A percentile compares a stretch with the other conserved stretches of the same genome.
phyloP scores from a whole-genome alignment of 2,329 filamentous ascomycete genomes.

The Nigrospora oryzae region DNA sequence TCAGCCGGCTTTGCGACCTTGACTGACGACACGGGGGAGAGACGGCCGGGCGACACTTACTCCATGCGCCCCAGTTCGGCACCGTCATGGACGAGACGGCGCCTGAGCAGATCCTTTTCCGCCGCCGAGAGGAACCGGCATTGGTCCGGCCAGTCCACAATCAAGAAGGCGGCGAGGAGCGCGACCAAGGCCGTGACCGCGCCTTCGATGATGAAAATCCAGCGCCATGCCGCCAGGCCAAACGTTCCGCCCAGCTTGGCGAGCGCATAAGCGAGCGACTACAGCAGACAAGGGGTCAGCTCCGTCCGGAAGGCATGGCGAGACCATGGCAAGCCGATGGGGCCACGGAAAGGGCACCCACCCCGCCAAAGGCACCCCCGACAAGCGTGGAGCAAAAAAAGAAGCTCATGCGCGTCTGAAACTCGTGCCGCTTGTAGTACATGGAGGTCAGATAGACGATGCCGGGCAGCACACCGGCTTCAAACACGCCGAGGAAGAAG shows the following conservation, averaged over 20 bases:
- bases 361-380: constrained; percentile 32
- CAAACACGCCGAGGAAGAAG: constrained; percentile 34
- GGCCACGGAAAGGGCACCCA: constrained; percentile 8
- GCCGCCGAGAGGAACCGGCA: constrained; percentile 33
- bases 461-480: constrained; percentile 36
- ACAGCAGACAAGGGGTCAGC: too few species aligned
- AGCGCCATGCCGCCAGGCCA: constrained; percentile 37
- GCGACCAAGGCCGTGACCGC: constrained; percentile 23
- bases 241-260: constrained; percentile 31
- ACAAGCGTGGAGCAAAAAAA: constrained; percentile 33
- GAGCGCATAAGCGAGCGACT: constrained; percentile 39
- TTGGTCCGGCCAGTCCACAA: constrained; percentile 41
- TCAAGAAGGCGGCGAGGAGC: constrained; percentile 28
- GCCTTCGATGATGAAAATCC: constrained; percentile 35
- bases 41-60: neutral
- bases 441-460: constrained; percentile 37
- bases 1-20: too few species aligned
- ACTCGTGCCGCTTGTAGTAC: constrained; percentile 40
- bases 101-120: constrained; percentile 26
- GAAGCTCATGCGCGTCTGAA: constrained; percentile 34
- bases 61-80: constrained; percentile 18
- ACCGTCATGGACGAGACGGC: constrained; percentile 21
- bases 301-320: neutral
- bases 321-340: neutral
- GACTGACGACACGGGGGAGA: neutral